These are phyloP conservation scores for Serendipita sp. DNA, from an alignment of 768 basidiomycete species.

Conservation along the genomic window DNA sequence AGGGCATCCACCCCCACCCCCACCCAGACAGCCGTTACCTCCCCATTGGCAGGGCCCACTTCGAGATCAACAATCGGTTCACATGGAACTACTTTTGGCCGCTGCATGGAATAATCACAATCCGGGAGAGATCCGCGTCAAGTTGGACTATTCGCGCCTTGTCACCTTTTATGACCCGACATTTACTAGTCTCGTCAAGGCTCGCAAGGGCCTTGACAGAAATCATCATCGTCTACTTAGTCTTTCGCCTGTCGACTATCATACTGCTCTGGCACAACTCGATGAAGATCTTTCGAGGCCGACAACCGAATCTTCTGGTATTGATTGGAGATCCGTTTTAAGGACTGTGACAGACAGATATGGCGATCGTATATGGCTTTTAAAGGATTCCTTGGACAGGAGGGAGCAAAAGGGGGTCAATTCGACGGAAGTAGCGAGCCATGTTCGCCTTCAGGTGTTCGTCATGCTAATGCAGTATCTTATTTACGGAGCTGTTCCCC, in stretches of 20 bases:
- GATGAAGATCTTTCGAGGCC: slow-evolving; percentile 15
- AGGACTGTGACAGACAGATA: slow-evolving; percentile 20
- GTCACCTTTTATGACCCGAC: slow-evolving; percentile 30
- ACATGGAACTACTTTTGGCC: slow-evolving; percentile 18
- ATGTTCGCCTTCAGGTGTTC: not conserved
- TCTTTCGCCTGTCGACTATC: slow-evolving; percentile 20
- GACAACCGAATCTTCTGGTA: slow-evolving; percentile 13
- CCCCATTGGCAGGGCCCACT: slow-evolving; percentile 3
- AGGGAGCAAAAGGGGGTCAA: not conserved
- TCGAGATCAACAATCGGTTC: not conserved
- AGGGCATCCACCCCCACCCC: too few species aligned
- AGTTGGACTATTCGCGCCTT: slow-evolving; percentile 26
- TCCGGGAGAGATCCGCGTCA: slow-evolving; percentile 30
- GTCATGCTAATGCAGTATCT: not conserved
- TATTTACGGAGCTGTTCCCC: not conserved
- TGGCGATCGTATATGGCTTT: slow-evolving; percentile 19
- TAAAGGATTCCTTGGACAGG: slow-evolving; percentile 14
- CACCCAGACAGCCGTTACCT: not conserved
- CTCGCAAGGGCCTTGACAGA: slow-evolving; percentile 20
- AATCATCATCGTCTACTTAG: slow-evolving; percentile 23
- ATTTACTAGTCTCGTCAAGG: slow-evolving; percentile 22
- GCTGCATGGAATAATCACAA: slow-evolving; percentile 28
- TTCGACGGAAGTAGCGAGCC: not conserved
- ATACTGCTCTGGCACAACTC: slow-evolving; percentile 17
- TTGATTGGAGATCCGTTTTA: slow-evolving; percentile 23